Percentiles rank a stretch among this genome's conserved stretches.
phyloP scores from a whole-genome alignment of 495 filamentous ascomycete species.

The Tuber indicum region DNA sequence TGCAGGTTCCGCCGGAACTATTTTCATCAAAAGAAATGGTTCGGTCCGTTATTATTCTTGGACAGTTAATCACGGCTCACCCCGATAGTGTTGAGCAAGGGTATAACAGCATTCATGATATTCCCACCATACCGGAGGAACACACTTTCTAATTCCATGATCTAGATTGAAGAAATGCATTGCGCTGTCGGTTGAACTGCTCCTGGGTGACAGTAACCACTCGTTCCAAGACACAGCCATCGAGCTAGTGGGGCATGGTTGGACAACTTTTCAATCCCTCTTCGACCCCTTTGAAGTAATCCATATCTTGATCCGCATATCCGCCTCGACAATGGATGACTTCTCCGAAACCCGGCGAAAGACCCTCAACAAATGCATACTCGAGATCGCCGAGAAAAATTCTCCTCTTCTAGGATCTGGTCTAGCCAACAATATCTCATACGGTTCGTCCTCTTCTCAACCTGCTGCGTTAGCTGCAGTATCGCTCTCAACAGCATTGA shows the following conservation, averaged over 20 bases:
- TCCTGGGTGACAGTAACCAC: conserved; percentile 28
- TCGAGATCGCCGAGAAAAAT: conserved; percentile 32
- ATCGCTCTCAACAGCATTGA: conserved; percentile 14
- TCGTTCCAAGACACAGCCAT: conserved; percentile 39
- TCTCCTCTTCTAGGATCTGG: conserved; percentile 31
- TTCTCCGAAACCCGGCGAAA: conserved; percentile 17
- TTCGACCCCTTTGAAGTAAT: conserved; percentile 38
- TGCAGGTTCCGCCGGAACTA: conserved; percentile 32
- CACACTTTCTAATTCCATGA: not conserved
- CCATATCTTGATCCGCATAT: conserved; percentile 36
- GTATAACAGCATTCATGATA: conserved; percentile 1
- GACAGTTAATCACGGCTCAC: conserved; percentile 28
- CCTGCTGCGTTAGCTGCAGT: conserved; percentile 5
- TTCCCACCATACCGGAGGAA: not conserved
- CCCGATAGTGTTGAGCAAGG: conserved; percentile 24
- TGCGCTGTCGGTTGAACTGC: conserved; percentile 28
- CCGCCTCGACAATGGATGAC: conserved; percentile 13
- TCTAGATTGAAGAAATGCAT: conserved; percentile 31
- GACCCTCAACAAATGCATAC: conserved; percentile 30
- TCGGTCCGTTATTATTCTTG: conserved; percentile 35
- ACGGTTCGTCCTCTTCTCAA: conserved; percentile 23
- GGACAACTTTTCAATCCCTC: conserved; percentile 28
- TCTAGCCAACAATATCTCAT: conserved; percentile 31
- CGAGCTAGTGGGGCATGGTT: conserved; percentile 34
- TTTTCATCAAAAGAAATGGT: conserved; percentile 34